Conservation (phyloP, 73 alveolate genomes). For the Stentor roeselii region DNA sequence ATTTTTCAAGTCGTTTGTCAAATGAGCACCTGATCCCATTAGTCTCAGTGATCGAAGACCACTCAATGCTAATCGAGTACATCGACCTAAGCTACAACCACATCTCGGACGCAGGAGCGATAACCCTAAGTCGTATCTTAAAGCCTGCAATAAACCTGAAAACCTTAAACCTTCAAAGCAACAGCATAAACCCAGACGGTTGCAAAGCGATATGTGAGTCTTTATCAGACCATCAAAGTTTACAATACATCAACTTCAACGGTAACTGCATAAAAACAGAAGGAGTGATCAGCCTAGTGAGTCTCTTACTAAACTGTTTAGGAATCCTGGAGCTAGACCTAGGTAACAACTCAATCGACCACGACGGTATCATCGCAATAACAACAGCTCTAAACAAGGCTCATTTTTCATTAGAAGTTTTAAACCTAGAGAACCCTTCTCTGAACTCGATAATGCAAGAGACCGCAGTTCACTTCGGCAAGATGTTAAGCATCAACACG, state of each 20-base stretch:
- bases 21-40: constrained; percentile 70
- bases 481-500: constrained; percentile 89
- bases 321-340: constrained; percentile 79
- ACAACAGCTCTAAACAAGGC: constrained; percentile 87
- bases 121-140: constrained; percentile 78
- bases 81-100: constrained; percentile 87
- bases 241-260: constrained; percentile 84
- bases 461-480: constrained; percentile 94
- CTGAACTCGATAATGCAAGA: constrained; percentile 91
- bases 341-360: constrained; percentile 93
- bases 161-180: constrained; percentile 88
- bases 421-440: constrained; percentile 95
- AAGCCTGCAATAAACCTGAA: constrained; percentile 75
- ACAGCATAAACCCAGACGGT: constrained; percentile 86
- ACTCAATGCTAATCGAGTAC: constrained; percentile 76
- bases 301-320: constrained; percentile 80
- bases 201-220: constrained; percentile 89
- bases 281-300: constrained; percentile 93
- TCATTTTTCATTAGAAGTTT: constrained; percentile 87
- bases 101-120: constrained; percentile 86
- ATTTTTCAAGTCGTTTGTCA: constrained; percentile 57
- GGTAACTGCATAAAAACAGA: constrained; percentile 84
- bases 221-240: constrained; percentile 65
- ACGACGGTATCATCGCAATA: constrained; percentile 94
- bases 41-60: constrained; percentile 58